Percentiles rank a stretch among this genome's conserved stretches.
phyloP scores from a whole-genome alignment of 2,329 filamentous ascomycete genomes.

The Raffaelea ambrosiae region DNA sequence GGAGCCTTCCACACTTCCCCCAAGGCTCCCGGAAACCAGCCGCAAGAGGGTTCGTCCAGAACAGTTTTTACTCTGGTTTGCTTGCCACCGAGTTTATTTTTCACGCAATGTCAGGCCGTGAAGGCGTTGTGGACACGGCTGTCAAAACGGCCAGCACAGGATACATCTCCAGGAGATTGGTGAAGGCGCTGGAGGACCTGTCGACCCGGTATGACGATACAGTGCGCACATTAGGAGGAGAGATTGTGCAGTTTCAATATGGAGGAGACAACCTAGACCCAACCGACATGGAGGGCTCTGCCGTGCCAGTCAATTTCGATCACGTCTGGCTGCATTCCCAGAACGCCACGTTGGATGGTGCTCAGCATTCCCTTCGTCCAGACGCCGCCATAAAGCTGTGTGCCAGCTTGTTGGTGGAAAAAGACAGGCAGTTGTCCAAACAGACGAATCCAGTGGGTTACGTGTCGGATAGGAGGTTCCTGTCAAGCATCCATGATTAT shows the following conservation, averaged over 20 bases:
- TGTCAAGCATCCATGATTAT: no score
- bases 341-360: slow-evolving; percentile 49
- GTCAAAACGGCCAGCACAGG: slow-evolving; percentile 98
- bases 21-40: slow-evolving; percentile 89
- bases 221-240: slow-evolving; percentile 79
- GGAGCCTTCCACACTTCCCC: slow-evolving; percentile 88
- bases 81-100: slow-evolving; percentile 91
- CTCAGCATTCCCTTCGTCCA: slow-evolving; percentile 47
- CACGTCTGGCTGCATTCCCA: slow-evolving; percentile 80
- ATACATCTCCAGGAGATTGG: slow-evolving; percentile 95
- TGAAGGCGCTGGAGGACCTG: slow-evolving; percentile 95
- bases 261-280: slow-evolving; percentile 94
- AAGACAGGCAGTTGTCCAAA: no score
- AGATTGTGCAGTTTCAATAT: slow-evolving; percentile 94
- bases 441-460: no score
- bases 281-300: slow-evolving; percentile 93
- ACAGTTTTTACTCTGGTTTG: slow-evolving; percentile 93
- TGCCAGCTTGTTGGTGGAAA: no score
- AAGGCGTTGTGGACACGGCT: slow-evolving; percentile 96
- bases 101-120: slow-evolving; percentile 96
- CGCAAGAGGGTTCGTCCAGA: slow-evolving; percentile 91
- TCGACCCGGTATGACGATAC: slow-evolving; percentile 92
- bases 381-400: slow-evolving; percentile 64
- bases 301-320: slow-evolving; percentile 84
- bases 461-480: no score